phyloP scores from a whole-genome alignment of 305 asterid genomes.

The Solanum hybrid region DNA sequence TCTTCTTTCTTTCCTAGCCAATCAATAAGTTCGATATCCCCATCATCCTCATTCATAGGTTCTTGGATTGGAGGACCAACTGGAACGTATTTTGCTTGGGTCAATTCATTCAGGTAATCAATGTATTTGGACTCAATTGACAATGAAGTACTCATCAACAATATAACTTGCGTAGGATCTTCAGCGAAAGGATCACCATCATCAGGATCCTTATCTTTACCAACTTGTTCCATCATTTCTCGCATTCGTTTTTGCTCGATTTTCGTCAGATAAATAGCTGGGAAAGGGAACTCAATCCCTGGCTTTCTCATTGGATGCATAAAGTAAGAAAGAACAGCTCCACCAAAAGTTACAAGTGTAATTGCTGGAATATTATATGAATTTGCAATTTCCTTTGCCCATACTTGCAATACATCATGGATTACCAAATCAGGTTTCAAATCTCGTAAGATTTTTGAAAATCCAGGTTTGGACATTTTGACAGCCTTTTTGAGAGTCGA shows the following conservation, averaged over 20 bases:
- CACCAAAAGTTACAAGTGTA: neutral
- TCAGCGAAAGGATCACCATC: neutral
- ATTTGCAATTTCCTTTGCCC: neutral
- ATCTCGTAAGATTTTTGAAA: neutral
- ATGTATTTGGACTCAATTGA: neutral
- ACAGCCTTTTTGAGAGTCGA: neutral
- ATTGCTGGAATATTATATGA: neutral
- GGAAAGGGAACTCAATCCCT: neutral
- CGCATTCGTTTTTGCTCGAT: neutral
- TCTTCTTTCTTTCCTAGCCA: neutral
- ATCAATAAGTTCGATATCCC: neutral
- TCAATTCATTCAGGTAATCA: neutral
- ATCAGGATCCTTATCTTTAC: neutral
- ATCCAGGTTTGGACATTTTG: neutral
- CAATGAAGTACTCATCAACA: neutral
- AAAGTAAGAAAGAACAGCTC: neutral
- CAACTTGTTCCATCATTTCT: neutral
- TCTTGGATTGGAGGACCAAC: neutral
- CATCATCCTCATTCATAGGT: neutral
- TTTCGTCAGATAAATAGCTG: neutral
- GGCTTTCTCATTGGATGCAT: neutral
- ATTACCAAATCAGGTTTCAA: constrained; percentile 1
- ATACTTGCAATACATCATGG: neutral
- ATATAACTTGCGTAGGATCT: neutral
- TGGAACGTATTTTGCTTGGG: neutral